These are phyloP conservation scores for Hebeloma cylindrosporum DNA, from an alignment of 768 basidiomycete genomes.

Conservation along the genomic window DNA sequence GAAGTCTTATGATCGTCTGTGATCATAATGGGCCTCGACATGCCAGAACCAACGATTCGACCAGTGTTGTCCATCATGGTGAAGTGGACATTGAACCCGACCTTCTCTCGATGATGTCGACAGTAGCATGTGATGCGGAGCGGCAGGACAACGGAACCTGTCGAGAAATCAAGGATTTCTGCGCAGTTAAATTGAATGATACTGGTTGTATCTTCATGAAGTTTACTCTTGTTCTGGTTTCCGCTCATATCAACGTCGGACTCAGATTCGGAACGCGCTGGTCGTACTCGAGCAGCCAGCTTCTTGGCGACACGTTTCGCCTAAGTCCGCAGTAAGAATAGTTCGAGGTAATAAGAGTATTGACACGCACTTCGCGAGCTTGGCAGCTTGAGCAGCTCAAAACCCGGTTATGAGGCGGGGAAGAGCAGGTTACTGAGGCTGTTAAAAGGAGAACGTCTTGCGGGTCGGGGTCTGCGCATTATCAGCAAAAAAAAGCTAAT, in stretches of 20 bases:
- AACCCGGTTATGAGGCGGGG: constrained; percentile 74
- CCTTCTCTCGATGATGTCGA: constrained; percentile 95
- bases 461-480: constrained; percentile 55
- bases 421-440: constrained; percentile 77
- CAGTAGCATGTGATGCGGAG: constrained; percentile 98
- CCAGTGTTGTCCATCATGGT: constrained; percentile 80
- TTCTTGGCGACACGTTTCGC: constrained; percentile 90
- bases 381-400: constrained; percentile 88
- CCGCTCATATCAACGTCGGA: constrained; percentile 51
- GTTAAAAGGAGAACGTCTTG: constrained; percentile 72
- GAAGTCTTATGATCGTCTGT: constrained; percentile 98
- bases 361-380: constrained; percentile 74
- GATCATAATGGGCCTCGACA: constrained; percentile 92
- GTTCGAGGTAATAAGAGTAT: not conserved
- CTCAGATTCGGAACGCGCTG: constrained; percentile 74
- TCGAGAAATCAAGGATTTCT: constrained; percentile 83
- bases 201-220: constrained; percentile 68
- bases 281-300: constrained; percentile 79
- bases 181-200: constrained; percentile 97
- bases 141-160: constrained; percentile 86
- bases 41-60: constrained; percentile 76
- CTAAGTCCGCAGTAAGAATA: constrained; percentile 34
- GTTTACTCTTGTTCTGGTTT: constrained; percentile 45
- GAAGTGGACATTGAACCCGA: constrained; percentile 90
- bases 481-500: constrained; percentile 10